Conservation (phyloP, 345 rosid species). For the Chamaenerion angustifolium region DNA sequence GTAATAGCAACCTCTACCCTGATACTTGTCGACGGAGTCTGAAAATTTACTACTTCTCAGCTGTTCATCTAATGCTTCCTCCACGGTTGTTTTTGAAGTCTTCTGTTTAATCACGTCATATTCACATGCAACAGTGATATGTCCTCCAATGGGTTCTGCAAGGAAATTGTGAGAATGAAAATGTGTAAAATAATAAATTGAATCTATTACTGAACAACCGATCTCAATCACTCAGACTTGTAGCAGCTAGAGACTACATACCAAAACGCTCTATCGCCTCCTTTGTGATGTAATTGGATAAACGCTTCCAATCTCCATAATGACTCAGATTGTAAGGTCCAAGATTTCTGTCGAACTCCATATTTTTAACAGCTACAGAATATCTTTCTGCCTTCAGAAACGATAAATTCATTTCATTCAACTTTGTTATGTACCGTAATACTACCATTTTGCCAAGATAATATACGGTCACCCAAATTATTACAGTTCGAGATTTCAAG, state of each 20-base stretch:
- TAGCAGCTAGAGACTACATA: constrained; percentile 14
- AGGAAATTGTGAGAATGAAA: background rate
- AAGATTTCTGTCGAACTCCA: constrained; percentile 73
- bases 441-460: too few relatives aligned
- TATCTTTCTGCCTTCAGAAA: constrained; percentile 56
- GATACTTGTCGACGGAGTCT: constrained; percentile 22
- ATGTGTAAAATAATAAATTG: too few relatives aligned
- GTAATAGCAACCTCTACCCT: constrained; percentile 55
- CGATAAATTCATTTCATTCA: too few relatives aligned
- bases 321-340: constrained; percentile 65
- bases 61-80: constrained; percentile 60
- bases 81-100: constrained; percentile 41
- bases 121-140: constrained; percentile 57
- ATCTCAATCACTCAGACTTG: background rate
- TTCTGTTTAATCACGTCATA: constrained; percentile 24
- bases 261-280: constrained; percentile 50
- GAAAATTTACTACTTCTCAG: constrained; percentile 43
- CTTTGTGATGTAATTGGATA: constrained; percentile 53
- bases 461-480: too few relatives aligned
- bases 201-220: too few relatives aligned
- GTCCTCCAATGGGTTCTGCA: constrained; percentile 90
- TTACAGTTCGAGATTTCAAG: too few relatives aligned
- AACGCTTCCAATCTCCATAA: constrained; percentile 57
- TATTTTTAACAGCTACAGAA: constrained; percentile 41
- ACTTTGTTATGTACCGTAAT: too few relatives aligned